These are phyloP conservation scores for Epichloe uncinata DNA, from an alignment of 2,329 filamentous ascomycete genomes.

Conservation along the genomic window DNA sequence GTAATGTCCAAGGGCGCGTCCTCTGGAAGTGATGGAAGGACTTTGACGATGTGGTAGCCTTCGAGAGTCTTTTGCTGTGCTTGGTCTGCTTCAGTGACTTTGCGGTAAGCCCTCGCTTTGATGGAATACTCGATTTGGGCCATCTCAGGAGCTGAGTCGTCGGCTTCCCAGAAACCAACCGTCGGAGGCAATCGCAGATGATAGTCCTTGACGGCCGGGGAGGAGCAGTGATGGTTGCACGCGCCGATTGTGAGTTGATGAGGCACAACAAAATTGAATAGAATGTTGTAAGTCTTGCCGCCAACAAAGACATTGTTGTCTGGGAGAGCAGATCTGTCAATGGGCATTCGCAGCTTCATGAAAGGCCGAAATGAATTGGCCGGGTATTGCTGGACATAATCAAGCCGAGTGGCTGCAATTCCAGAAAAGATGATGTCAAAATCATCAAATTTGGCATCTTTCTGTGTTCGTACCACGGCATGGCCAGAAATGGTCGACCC, in stretches of 20 bases:
- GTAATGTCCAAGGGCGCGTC: slow-evolving; percentile 38
- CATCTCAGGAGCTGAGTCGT: slow-evolving; percentile 43
- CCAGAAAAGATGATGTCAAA: slow-evolving; percentile 42
- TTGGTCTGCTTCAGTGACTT: neutral
- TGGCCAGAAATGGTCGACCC: slow-evolving; percentile 37
- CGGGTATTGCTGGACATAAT: slow-evolving; percentile 35
- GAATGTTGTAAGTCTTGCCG: slow-evolving; percentile 35
- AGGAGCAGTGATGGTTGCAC: slow-evolving; percentile 36
- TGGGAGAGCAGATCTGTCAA: slow-evolving; percentile 33
- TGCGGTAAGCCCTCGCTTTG: slow-evolving; percentile 30
- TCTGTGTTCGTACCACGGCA: slow-evolving; percentile 30
- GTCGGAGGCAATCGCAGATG: slow-evolving; percentile 42
- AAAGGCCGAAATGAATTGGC: slow-evolving; percentile 38
- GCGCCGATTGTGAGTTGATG: slow-evolving; percentile 42
- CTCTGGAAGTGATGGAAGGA: slow-evolving; percentile 37
- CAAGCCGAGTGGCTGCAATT: slow-evolving; percentile 34
- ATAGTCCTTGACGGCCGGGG: slow-evolving; percentile 33
- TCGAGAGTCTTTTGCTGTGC: slow-evolving; percentile 24
- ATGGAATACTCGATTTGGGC: slow-evolving; percentile 39
- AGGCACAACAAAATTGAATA: slow-evolving; percentile 49
- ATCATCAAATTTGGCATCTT: slow-evolving; percentile 34
- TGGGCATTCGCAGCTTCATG: slow-evolving; percentile 42
- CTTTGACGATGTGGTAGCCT: slow-evolving; percentile 30
- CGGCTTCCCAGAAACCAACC: slow-evolving; percentile 37
- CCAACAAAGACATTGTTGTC: slow-evolving; percentile 32